Evolutionary conservation across 768 basidiomycete genomes (phyloP), one percentile per base, ranked within the genome.

Genomic region (Tricholoma furcatifolium): DNA sequence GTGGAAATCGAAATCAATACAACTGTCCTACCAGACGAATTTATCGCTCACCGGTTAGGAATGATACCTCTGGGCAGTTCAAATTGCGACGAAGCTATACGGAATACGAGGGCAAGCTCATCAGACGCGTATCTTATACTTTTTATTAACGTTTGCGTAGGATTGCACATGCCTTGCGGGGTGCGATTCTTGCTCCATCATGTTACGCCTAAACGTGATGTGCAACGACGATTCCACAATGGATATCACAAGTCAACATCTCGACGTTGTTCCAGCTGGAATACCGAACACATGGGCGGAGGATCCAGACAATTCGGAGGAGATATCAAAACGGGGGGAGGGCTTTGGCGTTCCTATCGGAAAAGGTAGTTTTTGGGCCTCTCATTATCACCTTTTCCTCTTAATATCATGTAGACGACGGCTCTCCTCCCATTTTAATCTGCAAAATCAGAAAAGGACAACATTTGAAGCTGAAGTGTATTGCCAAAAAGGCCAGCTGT

Each of bases 371-470:
- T 31, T 36, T 32, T 5, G 44, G 27, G 55, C 53, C 56, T 54
- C 41, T 51, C 31, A 43, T n/a, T 56, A 17, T 27, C 40, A 47
- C 14, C 24, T 47, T 14, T 20, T 21, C 32, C 20, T 17, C 44
- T 40, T 18, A 41, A 11, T 41, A 17, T 18, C 9, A 10, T 5
- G 21, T 40, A 91, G 89, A 80, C 55, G 85, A 91, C 23, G 75
- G 72, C 30, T 67, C 72, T 5, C 69, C 81, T 15, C 93, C 93
- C 0, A 85, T 97, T 41, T 71, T 98, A 40, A 84, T 98, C 17
- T 90, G 89, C 58, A 96, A 95, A 70, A 86, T 98, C 35, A 87
- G 93, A 41, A 93, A 92, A 71, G 94, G 94, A 0, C 97, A 99
- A 69, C 92, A 94, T 67, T 73, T 99, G 23, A 87, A 82, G 62